phyloP scores from a whole-genome alignment of 139 green algal genomes.

The Chlorella sorokiniana region DNA sequence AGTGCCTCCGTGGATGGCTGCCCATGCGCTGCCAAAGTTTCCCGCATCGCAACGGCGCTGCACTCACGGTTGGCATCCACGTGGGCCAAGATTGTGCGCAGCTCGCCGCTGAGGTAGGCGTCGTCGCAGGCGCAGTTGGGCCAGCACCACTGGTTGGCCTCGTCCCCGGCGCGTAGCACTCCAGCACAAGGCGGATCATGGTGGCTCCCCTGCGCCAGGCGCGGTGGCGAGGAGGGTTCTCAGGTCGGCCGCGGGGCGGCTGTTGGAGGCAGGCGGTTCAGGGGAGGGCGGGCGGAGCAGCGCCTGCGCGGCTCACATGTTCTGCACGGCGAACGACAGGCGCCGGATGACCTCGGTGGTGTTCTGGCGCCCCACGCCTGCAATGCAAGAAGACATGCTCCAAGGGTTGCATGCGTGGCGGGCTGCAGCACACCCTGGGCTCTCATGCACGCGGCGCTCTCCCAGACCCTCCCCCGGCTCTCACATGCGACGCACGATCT shows the following conservation, averaged over 20 bases:
- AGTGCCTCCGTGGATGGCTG: background rate
- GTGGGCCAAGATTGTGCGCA: background rate
- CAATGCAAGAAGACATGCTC: background rate
- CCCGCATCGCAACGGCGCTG: background rate
- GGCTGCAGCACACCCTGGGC: background rate
- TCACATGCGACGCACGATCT: background rate
- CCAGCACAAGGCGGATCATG: background rate
- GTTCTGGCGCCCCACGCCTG: background rate
- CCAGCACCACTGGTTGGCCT: background rate
- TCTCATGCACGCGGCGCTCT: background rate
- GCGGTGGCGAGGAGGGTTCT: no score
- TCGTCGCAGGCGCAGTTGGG: background rate
- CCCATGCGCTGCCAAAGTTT: background rate
- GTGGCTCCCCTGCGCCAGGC: constrained; percentile 7
- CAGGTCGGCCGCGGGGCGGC: no score
- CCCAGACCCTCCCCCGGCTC: background rate
- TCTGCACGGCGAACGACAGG: background rate
- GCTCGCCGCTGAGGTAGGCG: background rate
- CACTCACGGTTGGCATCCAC: background rate
- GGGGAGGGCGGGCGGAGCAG: no score
- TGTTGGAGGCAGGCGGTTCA: no score
- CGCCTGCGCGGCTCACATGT: background rate
- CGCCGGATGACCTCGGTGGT: background rate
- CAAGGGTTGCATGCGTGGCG: background rate
- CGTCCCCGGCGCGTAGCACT: background rate